A percentile compares a stretch with the other conserved stretches of the same genome.
Evolutionary conservation across 352 stramenopile genomes (phyloP).

Genomic region (Phytophthora podocarpi): DNA sequence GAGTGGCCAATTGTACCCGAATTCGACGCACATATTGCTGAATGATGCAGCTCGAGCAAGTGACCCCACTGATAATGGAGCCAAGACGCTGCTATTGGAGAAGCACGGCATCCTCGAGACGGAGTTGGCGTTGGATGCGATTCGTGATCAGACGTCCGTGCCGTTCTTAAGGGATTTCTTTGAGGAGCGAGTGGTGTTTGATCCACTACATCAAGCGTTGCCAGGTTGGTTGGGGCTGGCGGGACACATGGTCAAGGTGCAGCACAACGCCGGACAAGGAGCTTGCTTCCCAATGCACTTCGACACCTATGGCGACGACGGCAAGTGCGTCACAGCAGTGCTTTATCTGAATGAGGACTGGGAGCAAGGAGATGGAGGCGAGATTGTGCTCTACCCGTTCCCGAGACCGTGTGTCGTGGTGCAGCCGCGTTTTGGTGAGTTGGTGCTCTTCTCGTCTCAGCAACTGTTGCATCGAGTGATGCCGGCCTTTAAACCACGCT

Average conservation of each 20-base stretch:
- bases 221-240: constrained; percentile 50
- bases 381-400: constrained; percentile 86
- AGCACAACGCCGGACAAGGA: constrained; percentile 76
- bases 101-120: constrained; percentile 86
- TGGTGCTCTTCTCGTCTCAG: constrained; percentile 83
- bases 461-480: constrained; percentile 84
- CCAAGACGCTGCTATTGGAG: constrained; percentile 59
- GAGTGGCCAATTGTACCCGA: constrained; percentile 66
- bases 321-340: constrained; percentile 84
- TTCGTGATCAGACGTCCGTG: constrained; percentile 36
- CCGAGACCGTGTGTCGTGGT: constrained; percentile 55
- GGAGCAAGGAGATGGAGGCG: constrained; percentile 70
- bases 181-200: constrained; percentile 63
- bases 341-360: constrained; percentile 87
- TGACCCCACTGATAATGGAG: background rate
- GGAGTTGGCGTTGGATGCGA: constrained; percentile 61
- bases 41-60: constrained; percentile 11
- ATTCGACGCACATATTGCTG: constrained; percentile 78
- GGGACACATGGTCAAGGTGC: constrained; percentile 78
- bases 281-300: constrained; percentile 90
- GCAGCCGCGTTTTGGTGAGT: constrained; percentile 56
- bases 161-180: constrained; percentile 61
- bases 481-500: constrained; percentile 48
- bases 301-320: constrained; percentile 82
- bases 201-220: constrained; percentile 35